Conservation (phyloP, 1,139 yeast species). For the Lodderomyces parapsilosis region DNA sequence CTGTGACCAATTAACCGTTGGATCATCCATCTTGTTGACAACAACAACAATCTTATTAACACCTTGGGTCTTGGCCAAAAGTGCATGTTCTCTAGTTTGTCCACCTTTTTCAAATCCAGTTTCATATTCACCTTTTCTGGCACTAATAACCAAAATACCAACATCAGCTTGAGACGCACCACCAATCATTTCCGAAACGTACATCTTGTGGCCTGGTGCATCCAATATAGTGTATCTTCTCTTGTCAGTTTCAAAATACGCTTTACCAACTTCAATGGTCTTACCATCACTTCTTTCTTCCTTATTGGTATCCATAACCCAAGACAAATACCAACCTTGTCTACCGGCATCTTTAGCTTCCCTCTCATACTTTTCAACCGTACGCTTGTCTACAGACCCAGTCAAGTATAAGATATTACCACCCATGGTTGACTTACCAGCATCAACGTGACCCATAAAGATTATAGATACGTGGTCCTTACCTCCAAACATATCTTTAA, state of each 20-base stretch:
- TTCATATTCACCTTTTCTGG: conserved; percentile 98
- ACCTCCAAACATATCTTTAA: conserved; percentile 91
- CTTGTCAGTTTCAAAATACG: conserved; percentile 95
- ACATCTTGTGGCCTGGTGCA: conserved; percentile 99
- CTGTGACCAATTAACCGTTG: conserved; percentile 93
- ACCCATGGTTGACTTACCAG: conserved; percentile 99
- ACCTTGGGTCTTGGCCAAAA: conserved; percentile 97
- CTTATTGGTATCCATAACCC: conserved; percentile 99
- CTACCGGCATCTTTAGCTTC: conserved; percentile 99
- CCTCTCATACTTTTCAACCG: conserved; percentile 96
- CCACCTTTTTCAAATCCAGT: conserved; percentile 99
- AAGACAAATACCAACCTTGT: conserved; percentile 98
- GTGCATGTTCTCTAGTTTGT: conserved; percentile 97
- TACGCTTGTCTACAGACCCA: conserved; percentile 97
- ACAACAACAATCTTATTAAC: conserved; percentile 90
- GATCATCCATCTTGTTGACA: conserved; percentile 98
- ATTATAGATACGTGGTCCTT: conserved; percentile 95
- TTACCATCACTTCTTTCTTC: conserved; percentile 99
- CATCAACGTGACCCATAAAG: conserved; percentile 99
- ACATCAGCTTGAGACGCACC: conserved; percentile 99
- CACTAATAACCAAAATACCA: conserved; percentile 93
- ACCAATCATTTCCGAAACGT: conserved; percentile 98
- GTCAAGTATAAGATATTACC: conserved; percentile 91
- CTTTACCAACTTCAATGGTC: conserved; percentile 98
- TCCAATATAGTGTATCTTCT: conserved; percentile 97